Base-by-base conservation (phyloP, 2,329 filamentous ascomycete species). In the Cyphellophora attinorum region DNA sequence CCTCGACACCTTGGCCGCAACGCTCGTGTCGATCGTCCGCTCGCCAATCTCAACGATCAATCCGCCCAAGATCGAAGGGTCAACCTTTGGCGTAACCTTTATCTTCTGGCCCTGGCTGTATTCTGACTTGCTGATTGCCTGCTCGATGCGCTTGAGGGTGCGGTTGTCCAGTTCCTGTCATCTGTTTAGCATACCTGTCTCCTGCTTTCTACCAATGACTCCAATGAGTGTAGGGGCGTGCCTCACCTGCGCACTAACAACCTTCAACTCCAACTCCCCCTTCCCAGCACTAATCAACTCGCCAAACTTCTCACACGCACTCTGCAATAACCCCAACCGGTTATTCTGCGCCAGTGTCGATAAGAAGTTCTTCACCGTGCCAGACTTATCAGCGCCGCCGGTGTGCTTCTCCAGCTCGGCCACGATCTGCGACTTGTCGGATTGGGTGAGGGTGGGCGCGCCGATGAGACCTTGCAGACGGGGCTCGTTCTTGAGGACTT, bases 31-130 rank as follows among this genome's bases (percentile, higher is more conserved):
- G 59, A 98, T 94, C 62, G 89, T 96, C 59, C 89, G 83, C 74
- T 96, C 89, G 56, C 88, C 89, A 51, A 96, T 82, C 70, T 96
- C 89, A 57, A 98, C 89, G 49, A 98, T 67, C 50, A 98, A 79
- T 44, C 91, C 91, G 50, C 91, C 91, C 49, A 93, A 67, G 58
- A 98, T 89, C 40, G 96, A 89, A 43, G 89, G 75, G 76, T 94
- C 91, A 64, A 96, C 83, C 73, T 85, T 81, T 68, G 93, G 82
- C 53, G 85, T 84, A 54, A 96, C 82, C 81, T 94, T 96, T 65
- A 96, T 78, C 74, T 93, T 96, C 81, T 95, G 88, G 70, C 88
- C 88, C 62, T 82, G 75, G 58, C 81, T 79, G 68, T 86, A 93
- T 59, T 79, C 65, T 45, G 86, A 94, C 76, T 95, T 96, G 67